Evolutionary conservation across 2,329 filamentous ascomycete species (phyloP).

Genomic region (Diaporthe eres): DNA sequence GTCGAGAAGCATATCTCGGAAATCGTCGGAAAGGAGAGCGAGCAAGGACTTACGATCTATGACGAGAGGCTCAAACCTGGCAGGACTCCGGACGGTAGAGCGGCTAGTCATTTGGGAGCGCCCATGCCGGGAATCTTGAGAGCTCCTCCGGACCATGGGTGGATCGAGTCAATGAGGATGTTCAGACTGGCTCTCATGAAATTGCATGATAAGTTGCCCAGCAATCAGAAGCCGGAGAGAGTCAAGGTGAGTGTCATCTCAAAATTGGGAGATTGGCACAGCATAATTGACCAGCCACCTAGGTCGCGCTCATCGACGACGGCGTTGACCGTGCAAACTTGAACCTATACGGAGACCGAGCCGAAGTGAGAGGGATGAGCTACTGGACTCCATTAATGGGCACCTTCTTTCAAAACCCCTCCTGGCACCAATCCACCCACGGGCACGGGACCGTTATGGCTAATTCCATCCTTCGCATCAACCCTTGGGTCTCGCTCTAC

Average conservation of each 20-base stretch:
- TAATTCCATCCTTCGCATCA: conserved; percentile 5
- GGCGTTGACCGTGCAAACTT: not conserved
- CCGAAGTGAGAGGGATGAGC: conserved; percentile 23
- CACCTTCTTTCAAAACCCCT: not conserved
- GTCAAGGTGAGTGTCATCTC: conserved; percentile 1
- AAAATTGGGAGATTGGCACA: too few species aligned
- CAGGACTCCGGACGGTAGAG: not conserved
- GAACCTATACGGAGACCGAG: not conserved
- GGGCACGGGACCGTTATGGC: conserved; percentile 30
- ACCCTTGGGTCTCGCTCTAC: conserved; percentile 25
- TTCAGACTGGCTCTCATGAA: conserved; percentile 24
- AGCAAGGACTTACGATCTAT: not conserved
- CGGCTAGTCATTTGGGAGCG: not conserved
- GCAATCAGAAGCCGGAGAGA: not conserved
- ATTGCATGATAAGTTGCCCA: not conserved
- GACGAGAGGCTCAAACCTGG: not conserved
- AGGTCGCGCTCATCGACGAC: conserved; percentile 33
- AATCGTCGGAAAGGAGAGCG: not conserved
- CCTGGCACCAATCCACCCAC: conserved; percentile 25
- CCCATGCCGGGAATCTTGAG: not conserved
- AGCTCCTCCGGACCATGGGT: conserved; percentile 5
- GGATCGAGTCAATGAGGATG: conserved; percentile 17
- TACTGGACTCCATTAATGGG: not conserved
- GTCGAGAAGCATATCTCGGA: not conserved
- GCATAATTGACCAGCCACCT: too few species aligned